Conservation (phyloP, 2,329 filamentous ascomycete genomes). For the Kalaharituber pfeilii region DNA sequence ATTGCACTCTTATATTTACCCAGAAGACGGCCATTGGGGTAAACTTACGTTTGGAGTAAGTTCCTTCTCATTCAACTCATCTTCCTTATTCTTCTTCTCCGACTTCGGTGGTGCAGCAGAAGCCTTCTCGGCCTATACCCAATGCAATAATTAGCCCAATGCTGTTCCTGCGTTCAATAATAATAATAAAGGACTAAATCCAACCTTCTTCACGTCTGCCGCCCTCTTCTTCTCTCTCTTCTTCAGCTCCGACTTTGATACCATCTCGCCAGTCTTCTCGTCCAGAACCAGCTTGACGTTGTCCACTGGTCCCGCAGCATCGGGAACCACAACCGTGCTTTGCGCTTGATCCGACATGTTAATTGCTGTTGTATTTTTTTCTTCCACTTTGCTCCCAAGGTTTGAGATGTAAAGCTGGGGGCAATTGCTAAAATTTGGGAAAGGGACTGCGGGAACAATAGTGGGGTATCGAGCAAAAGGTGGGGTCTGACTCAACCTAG, state of each 20-base stretch:
- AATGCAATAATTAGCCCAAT: not conserved
- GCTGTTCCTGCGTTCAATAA: not conserved
- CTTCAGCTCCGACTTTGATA: slow-evolving; percentile 82
- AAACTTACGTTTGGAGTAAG: slow-evolving; percentile 51
- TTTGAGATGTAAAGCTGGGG: too few relatives aligned
- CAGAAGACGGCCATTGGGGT: too few relatives aligned
- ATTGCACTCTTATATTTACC: slow-evolving; percentile 1
- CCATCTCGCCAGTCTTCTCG: slow-evolving; percentile 75
- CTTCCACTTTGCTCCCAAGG: too few relatives aligned
- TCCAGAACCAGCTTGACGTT: slow-evolving; percentile 58
- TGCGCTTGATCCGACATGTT: not conserved
- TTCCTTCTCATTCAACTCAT: slow-evolving; percentile 47
- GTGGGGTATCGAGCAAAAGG: too few relatives aligned
- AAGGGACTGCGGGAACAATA: too few relatives aligned
- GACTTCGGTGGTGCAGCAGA: slow-evolving; percentile 45
- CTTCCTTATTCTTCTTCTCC: slow-evolving; percentile 40
- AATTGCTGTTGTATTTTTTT: not conserved
- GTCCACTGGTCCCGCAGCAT: not conserved
- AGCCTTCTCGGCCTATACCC: slow-evolving; percentile 47
- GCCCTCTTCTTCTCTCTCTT: slow-evolving; percentile 83
- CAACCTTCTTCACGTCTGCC: slow-evolving; percentile 62
- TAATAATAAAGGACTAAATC: not conserved
- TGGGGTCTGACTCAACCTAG: too few relatives aligned
- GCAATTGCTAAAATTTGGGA: too few relatives aligned
- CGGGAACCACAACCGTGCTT: not conserved